Evolutionary conservation across 1,284 basidiomycete species (phyloP).

Genomic region (Violaceomyces palustris): DNA sequence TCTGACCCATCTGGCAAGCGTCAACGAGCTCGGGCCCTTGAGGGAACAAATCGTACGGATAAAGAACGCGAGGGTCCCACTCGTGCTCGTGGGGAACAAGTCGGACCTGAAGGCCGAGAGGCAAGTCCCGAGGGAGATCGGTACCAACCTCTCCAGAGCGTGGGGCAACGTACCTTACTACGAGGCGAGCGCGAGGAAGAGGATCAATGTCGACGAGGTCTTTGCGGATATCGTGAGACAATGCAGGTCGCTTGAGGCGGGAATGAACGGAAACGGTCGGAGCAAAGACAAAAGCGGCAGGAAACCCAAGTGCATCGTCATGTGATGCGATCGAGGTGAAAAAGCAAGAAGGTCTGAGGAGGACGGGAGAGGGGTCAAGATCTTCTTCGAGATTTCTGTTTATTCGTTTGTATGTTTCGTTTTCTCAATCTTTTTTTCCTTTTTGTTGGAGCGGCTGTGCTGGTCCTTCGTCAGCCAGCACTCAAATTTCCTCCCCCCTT

Average conservation of each 20-base stretch:
- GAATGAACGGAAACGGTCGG: too few relatives aligned
- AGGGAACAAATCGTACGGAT: constrained; percentile 41
- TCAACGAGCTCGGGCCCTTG: constrained; percentile 45
- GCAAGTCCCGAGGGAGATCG: constrained; percentile 45
- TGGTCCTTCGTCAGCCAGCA: too few relatives aligned
- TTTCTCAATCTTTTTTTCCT: too few relatives aligned
- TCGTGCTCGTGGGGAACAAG: constrained; percentile 48
- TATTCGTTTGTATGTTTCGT: too few relatives aligned
- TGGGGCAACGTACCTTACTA: constrained; percentile 49
- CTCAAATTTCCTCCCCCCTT: too few relatives aligned
- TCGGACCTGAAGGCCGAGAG: constrained; percentile 35
- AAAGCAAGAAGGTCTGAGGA: too few relatives aligned
- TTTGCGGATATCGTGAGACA: constrained; percentile 44
- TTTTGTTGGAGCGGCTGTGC: too few relatives aligned
- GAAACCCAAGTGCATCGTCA: too few relatives aligned
- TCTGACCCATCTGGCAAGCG: constrained; percentile 37
- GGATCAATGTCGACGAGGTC: constrained; percentile 44
- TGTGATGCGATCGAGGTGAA: too few relatives aligned
- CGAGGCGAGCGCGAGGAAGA: constrained; percentile 40
- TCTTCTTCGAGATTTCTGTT: too few relatives aligned
- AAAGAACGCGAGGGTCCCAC: constrained; percentile 35
- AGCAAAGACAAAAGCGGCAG: too few relatives aligned
- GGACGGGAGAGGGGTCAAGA: too few relatives aligned
- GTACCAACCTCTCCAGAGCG: constrained; percentile 37
- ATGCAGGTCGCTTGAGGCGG: constrained; percentile 29